Percentiles rank a stretch among this genome's conserved stretches.
Conservation (phyloP, 75 land plant genomes). For the Cupressus sempervirens region DNA sequence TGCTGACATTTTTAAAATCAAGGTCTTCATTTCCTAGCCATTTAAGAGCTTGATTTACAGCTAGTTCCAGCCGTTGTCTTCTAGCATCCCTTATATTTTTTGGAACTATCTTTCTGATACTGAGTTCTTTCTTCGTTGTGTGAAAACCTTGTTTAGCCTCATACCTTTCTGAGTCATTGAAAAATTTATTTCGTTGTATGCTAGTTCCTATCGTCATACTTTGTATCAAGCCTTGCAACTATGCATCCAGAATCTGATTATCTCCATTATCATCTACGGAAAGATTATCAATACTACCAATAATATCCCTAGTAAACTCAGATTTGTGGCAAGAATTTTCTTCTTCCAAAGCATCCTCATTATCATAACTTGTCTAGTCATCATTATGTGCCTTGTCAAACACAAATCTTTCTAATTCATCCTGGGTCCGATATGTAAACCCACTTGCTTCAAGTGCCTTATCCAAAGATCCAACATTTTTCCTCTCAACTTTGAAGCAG, state of each 20-base stretch:
- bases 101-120: conserved; percentile 19
- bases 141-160: too few species aligned
- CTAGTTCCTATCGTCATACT: too few species aligned
- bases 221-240: too few species aligned
- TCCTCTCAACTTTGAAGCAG: conserved; percentile 58
- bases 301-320: neutral
- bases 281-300: neutral
- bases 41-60: conserved; percentile 49
- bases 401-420: conserved; percentile 56
- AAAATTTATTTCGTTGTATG: too few species aligned
- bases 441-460: conserved; percentile 97
- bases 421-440: conserved; percentile 72
- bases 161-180: too few species aligned
- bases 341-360: neutral
- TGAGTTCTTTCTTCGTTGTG: conserved; percentile 5
- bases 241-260: too few species aligned
- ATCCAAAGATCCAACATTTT: conserved; percentile 50
- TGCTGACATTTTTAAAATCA: conserved; percentile 24
- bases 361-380: neutral
- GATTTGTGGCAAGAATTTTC: neutral
- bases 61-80: conserved; percentile 39
- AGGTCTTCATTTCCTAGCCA: conserved; percentile 35
- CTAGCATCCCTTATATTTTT: conserved; percentile 43
- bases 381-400: neutral
- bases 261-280: neutral